A percentile compares a stretch with the other conserved stretches of the same genome.
phyloP scores from a whole-genome alignment of 2,329 filamentous ascomycete genomes.

The Calonectria pseudoturangicola region DNA sequence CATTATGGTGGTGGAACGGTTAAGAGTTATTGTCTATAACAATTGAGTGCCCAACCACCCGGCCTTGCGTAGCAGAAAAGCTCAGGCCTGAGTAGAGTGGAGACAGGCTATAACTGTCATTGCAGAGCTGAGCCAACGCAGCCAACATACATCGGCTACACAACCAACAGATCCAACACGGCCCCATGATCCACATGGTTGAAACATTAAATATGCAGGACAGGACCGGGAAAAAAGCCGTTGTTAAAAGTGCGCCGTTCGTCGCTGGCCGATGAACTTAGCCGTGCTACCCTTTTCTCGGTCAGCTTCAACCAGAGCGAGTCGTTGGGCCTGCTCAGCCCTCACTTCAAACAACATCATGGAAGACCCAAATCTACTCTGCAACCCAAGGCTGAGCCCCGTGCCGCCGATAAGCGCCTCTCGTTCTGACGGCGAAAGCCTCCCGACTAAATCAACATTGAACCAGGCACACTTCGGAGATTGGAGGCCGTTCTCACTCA shows the following conservation, averaged over 20 bases:
- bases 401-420: not conserved
- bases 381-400: not conserved
- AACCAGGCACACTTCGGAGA: not conserved
- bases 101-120: conserved; percentile 3
- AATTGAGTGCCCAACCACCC: not conserved
- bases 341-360: too few species aligned
- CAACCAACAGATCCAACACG: conserved; percentile 22
- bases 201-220: conserved; percentile 7
- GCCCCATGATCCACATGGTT: not conserved
- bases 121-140: conserved; percentile 1
- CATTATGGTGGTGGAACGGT: not conserved
- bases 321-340: too few species aligned
- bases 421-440: not conserved
- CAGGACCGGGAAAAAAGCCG: not conserved
- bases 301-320: not conserved
- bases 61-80: not conserved
- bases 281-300: not conserved
- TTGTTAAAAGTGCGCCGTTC: not conserved
- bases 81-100: not conserved
- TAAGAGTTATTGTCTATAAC: too few species aligned
- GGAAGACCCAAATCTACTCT: not conserved
- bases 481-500: conserved; percentile 4
- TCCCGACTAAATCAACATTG: not conserved
- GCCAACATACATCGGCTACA: conserved; percentile 14
- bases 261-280: not conserved